A percentile compares a stretch with the other conserved stretches of the same genome.
Evolutionary conservation across 176 grass and related monocot genomes (phyloP).

Genomic region (Eragrostis curvula): DNA sequence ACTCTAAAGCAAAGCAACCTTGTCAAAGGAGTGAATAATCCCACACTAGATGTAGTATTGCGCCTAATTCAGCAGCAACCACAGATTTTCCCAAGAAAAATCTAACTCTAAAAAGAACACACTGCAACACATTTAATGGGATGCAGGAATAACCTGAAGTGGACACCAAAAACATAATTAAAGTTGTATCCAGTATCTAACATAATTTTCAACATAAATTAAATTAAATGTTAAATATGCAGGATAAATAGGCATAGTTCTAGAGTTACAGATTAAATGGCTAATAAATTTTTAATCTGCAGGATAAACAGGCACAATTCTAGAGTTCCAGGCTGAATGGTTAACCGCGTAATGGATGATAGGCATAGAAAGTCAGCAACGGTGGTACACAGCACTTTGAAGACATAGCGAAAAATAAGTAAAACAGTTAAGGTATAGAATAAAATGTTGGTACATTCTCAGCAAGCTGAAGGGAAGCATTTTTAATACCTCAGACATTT

Average conservation of each 20-base stretch:
- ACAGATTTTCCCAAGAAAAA: neutral
- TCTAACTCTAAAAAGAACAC: neutral
- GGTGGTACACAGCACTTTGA: neutral
- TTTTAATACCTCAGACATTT: slow-evolving; percentile 89
- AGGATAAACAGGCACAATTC: neutral
- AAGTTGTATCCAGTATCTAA: slow-evolving; percentile 17
- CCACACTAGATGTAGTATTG: neutral
- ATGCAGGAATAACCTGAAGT: neutral
- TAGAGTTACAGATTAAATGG: neutral
- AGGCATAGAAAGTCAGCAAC: slow-evolving; percentile 21
- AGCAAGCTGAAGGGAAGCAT: neutral
- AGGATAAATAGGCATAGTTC: slow-evolving; percentile 9
- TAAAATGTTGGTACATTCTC: neutral
- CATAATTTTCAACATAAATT: slow-evolving; percentile 15
- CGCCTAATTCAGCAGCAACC: slow-evolving; percentile 28
- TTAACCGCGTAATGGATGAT: slow-evolving; percentile 2
- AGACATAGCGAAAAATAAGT: neutral
- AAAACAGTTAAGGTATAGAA: slow-evolving; percentile 21
- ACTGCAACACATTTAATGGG: slow-evolving; percentile 10
- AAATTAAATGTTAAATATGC: too few species aligned
- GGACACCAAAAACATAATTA: neutral
- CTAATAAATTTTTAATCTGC: slow-evolving; percentile 12
- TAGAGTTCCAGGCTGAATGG: neutral
- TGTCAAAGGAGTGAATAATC: neutral
- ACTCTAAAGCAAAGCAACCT: slow-evolving; percentile 16